Base-by-base conservation (phyloP, 106 monocot species). In the Allium cepa region DNA sequence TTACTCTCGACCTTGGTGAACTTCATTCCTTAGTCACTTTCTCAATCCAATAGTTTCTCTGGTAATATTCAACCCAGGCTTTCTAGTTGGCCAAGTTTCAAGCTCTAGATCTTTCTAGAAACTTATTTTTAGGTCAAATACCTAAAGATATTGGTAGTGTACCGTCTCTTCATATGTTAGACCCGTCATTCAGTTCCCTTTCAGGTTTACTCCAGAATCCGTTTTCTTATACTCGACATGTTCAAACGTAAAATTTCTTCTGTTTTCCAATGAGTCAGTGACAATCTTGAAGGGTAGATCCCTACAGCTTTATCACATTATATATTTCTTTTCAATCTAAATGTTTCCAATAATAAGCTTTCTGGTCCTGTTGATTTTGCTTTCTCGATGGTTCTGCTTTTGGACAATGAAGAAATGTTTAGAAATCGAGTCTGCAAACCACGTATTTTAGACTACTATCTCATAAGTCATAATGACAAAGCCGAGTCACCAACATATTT, bases 91-190 rank as follows among this genome's bases (percentile, higher is more conserved):
- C 79, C 81, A 71, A 75, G 27, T 79, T 94, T 53, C 27, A 72
- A 1, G 48, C 57, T 10, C 86, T 92, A 22, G 92, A 92, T 67
- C 69, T 92, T 62, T 83, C 92, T 10, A 59, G 22, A 60, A 92
- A 92, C 71, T 47, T 73, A 50, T 56, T 88, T 55, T 74, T 83
- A 22, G 92, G 88, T 22, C 68, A 78, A 0, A 45, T 92, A 0
- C 82, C 82, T 1, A 76, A 62, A 12, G 53, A 75, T 0, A 71
- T 90, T 65, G 13, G 72, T 60, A 10, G 11, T 58, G 17, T 66
- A 26, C 26, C 67, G 17, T 11, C 59, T 1, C 67, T 75, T 60
- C 50, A 9, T 60, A 60, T 60, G 4, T 52, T 75, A 16, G 60
- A 60, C 11, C 51, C 68, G 7, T 61, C 59, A 10, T 28, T 11